Percentiles rank a stretch among this genome's conserved stretches.
Conservation (phyloP, 306 rosid genomes). For the Fagus sylvatica region DNA sequence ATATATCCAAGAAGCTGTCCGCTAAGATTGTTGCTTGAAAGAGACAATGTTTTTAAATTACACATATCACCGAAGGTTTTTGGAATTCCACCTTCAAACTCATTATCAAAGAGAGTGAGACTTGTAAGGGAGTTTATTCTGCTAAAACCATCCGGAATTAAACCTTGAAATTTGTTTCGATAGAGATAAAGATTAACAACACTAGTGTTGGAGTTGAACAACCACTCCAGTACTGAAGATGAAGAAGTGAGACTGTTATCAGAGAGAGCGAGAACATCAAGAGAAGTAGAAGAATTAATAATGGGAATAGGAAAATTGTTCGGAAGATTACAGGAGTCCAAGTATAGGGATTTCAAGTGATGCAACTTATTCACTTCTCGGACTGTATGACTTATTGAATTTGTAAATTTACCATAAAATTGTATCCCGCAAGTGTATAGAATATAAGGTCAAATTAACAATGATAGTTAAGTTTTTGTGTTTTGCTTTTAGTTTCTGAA, state of each 20-base stretch:
- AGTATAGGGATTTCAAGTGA: neutral
- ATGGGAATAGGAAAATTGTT: neutral
- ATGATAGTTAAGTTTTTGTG: too few species aligned
- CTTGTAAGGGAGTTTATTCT: neutral
- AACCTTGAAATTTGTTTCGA: neutral
- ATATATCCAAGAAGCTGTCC: neutral
- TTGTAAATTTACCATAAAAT: too few species aligned
- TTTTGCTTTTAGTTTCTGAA: too few species aligned
- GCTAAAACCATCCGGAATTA: conserved; percentile 1
- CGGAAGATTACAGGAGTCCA: neutral
- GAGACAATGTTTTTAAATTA: too few species aligned
- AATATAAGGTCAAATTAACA: too few species aligned
- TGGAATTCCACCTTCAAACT: too few species aligned
- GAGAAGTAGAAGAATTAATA: neutral
- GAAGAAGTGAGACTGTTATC: too few species aligned
- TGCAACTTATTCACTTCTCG: neutral
- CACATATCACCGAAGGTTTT: too few species aligned
- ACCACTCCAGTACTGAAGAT: neutral
- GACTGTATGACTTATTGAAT: too few species aligned
- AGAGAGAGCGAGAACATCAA: neutral
- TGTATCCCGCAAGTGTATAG: too few species aligned
- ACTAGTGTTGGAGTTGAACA: neutral
- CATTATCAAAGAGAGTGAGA: neutral
- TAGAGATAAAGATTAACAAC: fast-evolving
- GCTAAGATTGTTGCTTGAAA: too few species aligned